phyloP scores from a whole-genome alignment of 331 rosid genomes.

The Ulmus americana region DNA sequence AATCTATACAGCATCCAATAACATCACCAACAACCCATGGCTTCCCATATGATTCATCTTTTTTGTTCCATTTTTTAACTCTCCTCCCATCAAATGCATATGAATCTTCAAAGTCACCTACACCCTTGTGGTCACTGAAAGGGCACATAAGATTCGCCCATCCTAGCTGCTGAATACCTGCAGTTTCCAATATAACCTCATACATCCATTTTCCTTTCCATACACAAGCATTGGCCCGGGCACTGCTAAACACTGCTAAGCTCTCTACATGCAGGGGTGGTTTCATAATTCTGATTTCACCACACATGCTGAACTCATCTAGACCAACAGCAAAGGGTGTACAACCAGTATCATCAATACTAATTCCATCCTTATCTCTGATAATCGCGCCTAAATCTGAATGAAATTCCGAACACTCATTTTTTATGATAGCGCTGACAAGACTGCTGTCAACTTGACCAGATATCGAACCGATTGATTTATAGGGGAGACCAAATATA shows the following conservation, averaged over 20 bases:
- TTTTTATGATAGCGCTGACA: slow-evolving; percentile 46
- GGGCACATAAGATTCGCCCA: slow-evolving; percentile 94
- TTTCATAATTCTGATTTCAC: slow-evolving; percentile 59
- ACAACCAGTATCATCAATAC: slow-evolving; percentile 30
- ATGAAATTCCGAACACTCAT: slow-evolving; percentile 38
- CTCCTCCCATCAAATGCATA: slow-evolving; percentile 96
- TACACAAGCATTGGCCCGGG: slow-evolving; percentile 70
- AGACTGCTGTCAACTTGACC: slow-evolving; percentile 45
- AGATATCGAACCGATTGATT: slow-evolving; percentile 50
- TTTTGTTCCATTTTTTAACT: slow-evolving; percentile 88
- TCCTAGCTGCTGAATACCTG: slow-evolving; percentile 93
- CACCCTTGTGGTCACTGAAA: slow-evolving; percentile 84
- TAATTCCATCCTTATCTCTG: slow-evolving; percentile 45
- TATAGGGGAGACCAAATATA: slow-evolving; percentile 75
- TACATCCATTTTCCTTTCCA: slow-evolving; percentile 99
- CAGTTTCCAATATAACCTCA: slow-evolving; percentile 78
- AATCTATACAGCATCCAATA: slow-evolving; percentile 95
- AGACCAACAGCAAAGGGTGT: slow-evolving; percentile 47
- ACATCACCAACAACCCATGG: slow-evolving; percentile 94
- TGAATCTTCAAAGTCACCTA: slow-evolving; percentile 89
- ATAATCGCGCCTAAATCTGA: slow-evolving; percentile 16
- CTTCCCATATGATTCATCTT: slow-evolving; percentile 74
- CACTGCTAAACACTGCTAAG: slow-evolving; percentile 88
- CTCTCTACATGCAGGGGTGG: slow-evolving; percentile 73
- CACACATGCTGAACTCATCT: slow-evolving; percentile 63